A percentile compares a stretch with the other conserved stretches of the same genome.
These are phyloP conservation scores for Peltaster fructicola DNA, from an alignment of 2,329 filamentous ascomycete species.

Conservation along the genomic window DNA sequence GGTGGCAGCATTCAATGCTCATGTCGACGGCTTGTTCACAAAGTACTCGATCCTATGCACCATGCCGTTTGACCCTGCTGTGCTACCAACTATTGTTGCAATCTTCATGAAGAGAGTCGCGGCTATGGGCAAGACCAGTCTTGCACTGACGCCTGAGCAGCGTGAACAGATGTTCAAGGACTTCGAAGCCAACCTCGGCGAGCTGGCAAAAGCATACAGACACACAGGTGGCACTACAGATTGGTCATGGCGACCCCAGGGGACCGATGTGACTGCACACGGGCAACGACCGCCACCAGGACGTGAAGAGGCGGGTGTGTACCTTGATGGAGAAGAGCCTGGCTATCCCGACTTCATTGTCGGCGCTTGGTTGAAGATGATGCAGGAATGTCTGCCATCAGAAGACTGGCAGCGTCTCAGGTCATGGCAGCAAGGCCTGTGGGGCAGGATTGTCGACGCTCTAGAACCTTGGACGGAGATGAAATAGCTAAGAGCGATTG, in stretches of 20 bases:
- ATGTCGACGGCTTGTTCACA: constrained; percentile 38
- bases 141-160: constrained; percentile 20
- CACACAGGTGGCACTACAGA: constrained; percentile 18
- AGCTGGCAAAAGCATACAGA: constrained; percentile 25
- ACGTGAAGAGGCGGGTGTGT: constrained; percentile 24
- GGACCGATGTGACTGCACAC: constrained; percentile 6
- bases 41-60: constrained; percentile 25
- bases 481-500: no score
- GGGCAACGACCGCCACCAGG: constrained; percentile 6
- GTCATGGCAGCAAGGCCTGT: constrained; percentile 34
- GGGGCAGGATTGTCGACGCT: constrained; percentile 33
- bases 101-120: constrained; percentile 32
- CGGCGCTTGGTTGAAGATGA: constrained; percentile 37
- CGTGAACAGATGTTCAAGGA: constrained; percentile 22
- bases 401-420: constrained; percentile 31
- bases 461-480: constrained; percentile 10
- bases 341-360: constrained; percentile 41
- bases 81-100: constrained; percentile 26
- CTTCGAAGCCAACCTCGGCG: constrained; percentile 26
- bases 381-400: constrained; percentile 22
- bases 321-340: constrained; percentile 27
- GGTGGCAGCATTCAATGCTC: constrained; percentile 34
- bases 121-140: constrained; percentile 13
- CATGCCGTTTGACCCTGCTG: constrained; percentile 35
- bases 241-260: constrained; percentile 7